Conservation (phyloP, 2,329 filamentous ascomycete genomes). For the Verticillium tricorpus region DNA sequence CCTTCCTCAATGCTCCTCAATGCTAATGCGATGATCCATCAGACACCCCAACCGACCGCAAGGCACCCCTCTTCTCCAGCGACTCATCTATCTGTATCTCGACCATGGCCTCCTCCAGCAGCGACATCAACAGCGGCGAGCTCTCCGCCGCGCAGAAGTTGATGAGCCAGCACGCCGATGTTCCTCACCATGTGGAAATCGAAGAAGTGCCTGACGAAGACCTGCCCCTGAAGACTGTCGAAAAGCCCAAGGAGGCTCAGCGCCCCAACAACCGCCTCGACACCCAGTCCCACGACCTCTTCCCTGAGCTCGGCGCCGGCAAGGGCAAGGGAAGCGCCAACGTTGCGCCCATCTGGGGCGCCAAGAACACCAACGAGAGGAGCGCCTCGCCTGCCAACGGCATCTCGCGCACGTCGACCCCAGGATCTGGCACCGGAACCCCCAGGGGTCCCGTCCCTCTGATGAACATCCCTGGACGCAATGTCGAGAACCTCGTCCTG, state of each 20-base stretch:
- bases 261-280: slow-evolving; percentile 54
- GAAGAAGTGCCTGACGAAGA: slow-evolving; percentile 83
- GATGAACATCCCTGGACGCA: slow-evolving; percentile 76
- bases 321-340: slow-evolving; percentile 63
- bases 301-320: slow-evolving; percentile 78
- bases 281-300: slow-evolving; percentile 83
- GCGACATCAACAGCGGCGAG: slow-evolving; percentile 31
- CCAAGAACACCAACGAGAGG: slow-evolving; percentile 49
- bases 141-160: slow-evolving; percentile 58
- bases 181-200: slow-evolving; percentile 59
- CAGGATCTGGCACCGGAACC: slow-evolving; percentile 54
- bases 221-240: slow-evolving; percentile 60
- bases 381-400: slow-evolving; percentile 45
- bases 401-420: slow-evolving; percentile 57
- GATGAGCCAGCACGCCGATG: slow-evolving; percentile 55
- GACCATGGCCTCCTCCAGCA: slow-evolving; percentile 36
- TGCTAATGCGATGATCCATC: not conserved
- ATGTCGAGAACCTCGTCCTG: slow-evolving; percentile 71
- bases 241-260: slow-evolving; percentile 60
- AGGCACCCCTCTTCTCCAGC: not conserved
- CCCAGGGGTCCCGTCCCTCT: slow-evolving; percentile 43
- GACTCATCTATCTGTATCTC: not conserved
- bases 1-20: not conserved
- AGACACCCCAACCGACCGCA: not conserved
- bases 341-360: slow-evolving; percentile 72